Percentiles rank a stretch among this genome's conserved stretches.
phyloP scores from a whole-genome alignment of 768 basidiomycete species.

The Amanita subjunquillea region DNA sequence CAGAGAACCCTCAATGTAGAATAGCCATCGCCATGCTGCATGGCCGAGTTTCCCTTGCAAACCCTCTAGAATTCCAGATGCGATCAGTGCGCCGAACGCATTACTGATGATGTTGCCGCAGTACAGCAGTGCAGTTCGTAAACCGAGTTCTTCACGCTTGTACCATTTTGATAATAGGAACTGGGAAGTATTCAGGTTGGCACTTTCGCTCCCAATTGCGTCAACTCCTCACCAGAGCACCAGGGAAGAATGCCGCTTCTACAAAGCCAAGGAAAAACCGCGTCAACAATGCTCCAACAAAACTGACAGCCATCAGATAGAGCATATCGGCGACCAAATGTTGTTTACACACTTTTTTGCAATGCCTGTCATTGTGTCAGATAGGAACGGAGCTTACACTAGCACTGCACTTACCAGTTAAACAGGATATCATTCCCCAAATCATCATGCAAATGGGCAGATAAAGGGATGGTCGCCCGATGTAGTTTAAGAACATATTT shows the following conservation, averaged over 20 bases:
- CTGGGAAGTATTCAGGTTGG: constrained; percentile 10
- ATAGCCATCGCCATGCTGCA: constrained; percentile 79
- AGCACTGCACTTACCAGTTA: constrained; percentile 30
- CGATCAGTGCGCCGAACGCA: constrained; percentile 77
- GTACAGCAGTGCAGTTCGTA: constrained; percentile 60
- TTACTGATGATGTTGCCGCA: constrained; percentile 78
- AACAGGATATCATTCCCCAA: constrained; percentile 55
- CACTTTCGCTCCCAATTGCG: background rate
- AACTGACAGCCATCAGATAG: constrained; percentile 25
- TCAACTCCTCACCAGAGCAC: constrained; percentile 24
- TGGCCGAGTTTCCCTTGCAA: constrained; percentile 70
- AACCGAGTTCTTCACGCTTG: constrained; percentile 62
- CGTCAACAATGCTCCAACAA: constrained; percentile 57
- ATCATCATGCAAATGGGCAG: constrained; percentile 59
- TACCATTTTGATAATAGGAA: constrained; percentile 74
- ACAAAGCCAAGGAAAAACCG: constrained; percentile 73
- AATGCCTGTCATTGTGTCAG: constrained; percentile 13
- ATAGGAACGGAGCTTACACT: too few species aligned
- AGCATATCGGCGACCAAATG: background rate
- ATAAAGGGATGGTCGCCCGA: constrained; percentile 61
- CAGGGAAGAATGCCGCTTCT: constrained; percentile 68
- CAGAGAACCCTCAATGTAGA: constrained; percentile 64
- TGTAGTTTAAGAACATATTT: constrained; percentile 66
- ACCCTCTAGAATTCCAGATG: constrained; percentile 63
- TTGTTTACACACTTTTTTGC: constrained; percentile 25